Conservation (phyloP, 306 rosid species). For the Castanea mollissima region DNA sequence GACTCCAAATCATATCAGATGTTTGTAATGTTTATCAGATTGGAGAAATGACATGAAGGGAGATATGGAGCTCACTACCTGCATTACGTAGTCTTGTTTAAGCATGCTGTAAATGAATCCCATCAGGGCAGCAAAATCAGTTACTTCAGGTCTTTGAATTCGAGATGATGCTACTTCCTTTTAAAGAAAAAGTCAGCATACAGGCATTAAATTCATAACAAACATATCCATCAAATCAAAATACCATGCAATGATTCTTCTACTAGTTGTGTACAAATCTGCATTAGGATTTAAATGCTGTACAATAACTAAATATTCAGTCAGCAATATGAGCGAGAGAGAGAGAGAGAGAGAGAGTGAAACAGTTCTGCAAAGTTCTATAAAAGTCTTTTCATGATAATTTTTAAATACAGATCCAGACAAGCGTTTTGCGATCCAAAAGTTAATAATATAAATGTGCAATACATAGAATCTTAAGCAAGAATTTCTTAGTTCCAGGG, state of each 20-base stretch:
- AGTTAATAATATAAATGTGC: background rate
- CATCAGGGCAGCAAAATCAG: constrained; percentile 53
- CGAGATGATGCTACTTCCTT: constrained; percentile 32
- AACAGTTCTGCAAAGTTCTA: background rate
- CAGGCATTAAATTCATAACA: background rate
- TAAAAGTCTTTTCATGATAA: background rate
- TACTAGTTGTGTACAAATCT: background rate
- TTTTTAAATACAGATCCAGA: background rate
- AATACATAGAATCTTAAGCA: background rate
- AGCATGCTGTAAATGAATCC: constrained; percentile 58
- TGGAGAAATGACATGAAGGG: constrained; percentile 2
- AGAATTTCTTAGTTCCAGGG: background rate
- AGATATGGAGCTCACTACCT: constrained; percentile 42
- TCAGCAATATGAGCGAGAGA: background rate
- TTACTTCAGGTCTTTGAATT: constrained; percentile 32
- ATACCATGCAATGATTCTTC: background rate
- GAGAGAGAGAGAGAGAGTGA: background rate
- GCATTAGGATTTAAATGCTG: background rate
- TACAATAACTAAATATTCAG: background rate
- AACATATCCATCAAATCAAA: background rate
- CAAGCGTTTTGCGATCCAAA: background rate
- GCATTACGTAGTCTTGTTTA: constrained; percentile 69
- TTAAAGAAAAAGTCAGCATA: constrained; percentile 24
- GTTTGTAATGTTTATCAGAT: background rate
- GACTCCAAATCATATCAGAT: background rate